Conservation (phyloP, 495 filamentous ascomycete species). For the Cercophora newfieldiana region DNA sequence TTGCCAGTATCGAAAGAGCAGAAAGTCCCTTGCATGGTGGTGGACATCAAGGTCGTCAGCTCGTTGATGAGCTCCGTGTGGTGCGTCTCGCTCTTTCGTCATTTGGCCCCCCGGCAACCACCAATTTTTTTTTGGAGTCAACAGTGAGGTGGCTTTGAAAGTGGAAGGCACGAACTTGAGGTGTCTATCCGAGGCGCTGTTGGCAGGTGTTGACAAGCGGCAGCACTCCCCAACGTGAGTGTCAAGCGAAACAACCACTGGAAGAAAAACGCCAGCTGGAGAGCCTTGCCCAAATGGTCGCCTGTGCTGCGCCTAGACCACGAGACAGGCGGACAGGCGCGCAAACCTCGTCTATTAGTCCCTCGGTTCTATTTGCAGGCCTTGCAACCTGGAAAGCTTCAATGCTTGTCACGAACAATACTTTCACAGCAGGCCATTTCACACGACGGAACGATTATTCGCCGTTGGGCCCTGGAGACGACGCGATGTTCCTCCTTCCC, state of each 20-base stretch:
- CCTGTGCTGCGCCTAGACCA: conserved; percentile 26
- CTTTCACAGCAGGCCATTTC: neutral
- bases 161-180: neutral
- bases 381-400: neutral
- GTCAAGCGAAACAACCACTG: neutral
- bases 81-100: neutral
- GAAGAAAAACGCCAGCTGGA: conserved; percentile 21
- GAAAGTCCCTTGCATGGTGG: conserved; percentile 5
- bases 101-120: neutral
- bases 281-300: conserved; percentile 26
- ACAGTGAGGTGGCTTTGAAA: neutral
- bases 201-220: conserved; percentile 20
- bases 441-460: neutral
- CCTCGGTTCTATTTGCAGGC: conserved; percentile 14
- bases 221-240: neutral
- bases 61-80: neutral
- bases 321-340: conserved; percentile 25
- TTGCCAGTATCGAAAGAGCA: neutral
- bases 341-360: conserved; percentile 15
- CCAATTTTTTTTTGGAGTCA: neutral
- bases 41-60: neutral
- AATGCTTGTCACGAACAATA: neutral
- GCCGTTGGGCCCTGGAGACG: neutral
- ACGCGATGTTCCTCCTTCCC: neutral
- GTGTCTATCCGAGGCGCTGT: neutral